These are phyloP conservation scores for Neopestalotiopsis rosae DNA, from an alignment of 2,329 filamentous ascomycete species.

Conservation along the genomic window DNA sequence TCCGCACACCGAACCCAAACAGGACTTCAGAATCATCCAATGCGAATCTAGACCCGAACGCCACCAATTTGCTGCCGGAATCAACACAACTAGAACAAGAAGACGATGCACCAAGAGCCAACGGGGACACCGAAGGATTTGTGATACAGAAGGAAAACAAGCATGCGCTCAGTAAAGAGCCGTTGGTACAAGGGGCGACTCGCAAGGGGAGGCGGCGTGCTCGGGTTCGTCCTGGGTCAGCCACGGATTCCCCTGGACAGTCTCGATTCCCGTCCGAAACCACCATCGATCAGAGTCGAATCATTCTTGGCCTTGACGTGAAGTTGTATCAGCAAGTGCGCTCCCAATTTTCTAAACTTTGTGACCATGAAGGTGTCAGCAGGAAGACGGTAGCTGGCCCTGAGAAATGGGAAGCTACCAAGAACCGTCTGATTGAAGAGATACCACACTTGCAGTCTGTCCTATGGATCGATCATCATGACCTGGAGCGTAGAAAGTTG, in stretches of 20 bases:
- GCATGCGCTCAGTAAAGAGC: constrained; percentile 61
- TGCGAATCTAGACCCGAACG: not conserved
- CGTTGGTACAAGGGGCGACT: constrained; percentile 64
- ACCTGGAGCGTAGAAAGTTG: constrained; percentile 66
- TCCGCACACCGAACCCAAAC: constrained; percentile 66
- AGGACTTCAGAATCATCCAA: not conserved
- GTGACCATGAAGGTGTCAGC: constrained; percentile 67
- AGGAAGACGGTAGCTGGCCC: constrained; percentile 80
- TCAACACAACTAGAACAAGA: too few relatives aligned
- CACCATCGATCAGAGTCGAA: constrained; percentile 79
- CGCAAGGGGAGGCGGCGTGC: constrained; percentile 73
- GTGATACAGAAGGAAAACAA: constrained; percentile 60
- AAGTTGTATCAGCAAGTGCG: constrained; percentile 68
- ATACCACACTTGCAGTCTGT: constrained; percentile 66
- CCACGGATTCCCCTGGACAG: constrained; percentile 70
- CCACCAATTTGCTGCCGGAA: not conserved
- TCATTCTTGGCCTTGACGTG: constrained; percentile 68
- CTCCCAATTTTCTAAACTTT: constrained; percentile 72
- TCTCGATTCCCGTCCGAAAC: constrained; percentile 83
- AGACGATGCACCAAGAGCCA: too few relatives aligned
- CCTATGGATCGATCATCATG: constrained; percentile 63
- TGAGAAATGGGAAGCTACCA: constrained; percentile 75
- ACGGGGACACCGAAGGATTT: constrained; percentile 35
- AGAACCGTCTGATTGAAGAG: constrained; percentile 69
- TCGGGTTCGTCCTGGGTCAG: constrained; percentile 70